phyloP scores from a whole-genome alignment of 805 yeast genomes.

The Scheffersomyces amazonensis region DNA sequence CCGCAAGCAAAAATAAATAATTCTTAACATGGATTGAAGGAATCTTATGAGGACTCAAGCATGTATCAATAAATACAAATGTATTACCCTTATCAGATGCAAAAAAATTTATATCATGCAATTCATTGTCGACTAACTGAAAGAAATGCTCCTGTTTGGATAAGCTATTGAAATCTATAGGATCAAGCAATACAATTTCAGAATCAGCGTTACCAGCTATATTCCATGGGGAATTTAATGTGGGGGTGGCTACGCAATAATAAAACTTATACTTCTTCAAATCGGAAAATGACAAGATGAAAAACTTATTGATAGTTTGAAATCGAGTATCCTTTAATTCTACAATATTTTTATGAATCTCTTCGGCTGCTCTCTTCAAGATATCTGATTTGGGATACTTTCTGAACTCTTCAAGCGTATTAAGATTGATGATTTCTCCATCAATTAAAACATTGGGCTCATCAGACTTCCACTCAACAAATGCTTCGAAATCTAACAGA shows the following conservation, averaged over 20 bases:
- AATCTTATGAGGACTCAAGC: slow-evolving; percentile 17
- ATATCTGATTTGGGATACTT: slow-evolving; percentile 58
- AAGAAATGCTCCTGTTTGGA: slow-evolving; percentile 7
- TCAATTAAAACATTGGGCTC: slow-evolving; percentile 15
- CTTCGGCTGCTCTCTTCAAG: slow-evolving; percentile 39
- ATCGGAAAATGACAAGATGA: slow-evolving; percentile 71
- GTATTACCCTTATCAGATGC: slow-evolving; percentile 1
- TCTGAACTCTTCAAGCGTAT: slow-evolving; percentile 86
- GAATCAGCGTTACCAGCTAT: slow-evolving; percentile 4
- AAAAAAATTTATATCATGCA: not conserved
- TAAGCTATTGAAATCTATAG: not conserved
- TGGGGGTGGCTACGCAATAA: slow-evolving; percentile 89
- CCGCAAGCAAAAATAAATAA: slow-evolving; percentile 47
- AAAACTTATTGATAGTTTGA: slow-evolving; percentile 33
- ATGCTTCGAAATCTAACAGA: slow-evolving; percentile 33
- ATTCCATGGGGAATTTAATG: slow-evolving; percentile 53
- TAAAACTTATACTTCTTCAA: slow-evolving; percentile 82
- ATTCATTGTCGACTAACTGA: slow-evolving; percentile 9
- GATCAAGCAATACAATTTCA: not conserved
- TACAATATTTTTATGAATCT: slow-evolving; percentile 17
- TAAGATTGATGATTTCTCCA: slow-evolving; percentile 55
- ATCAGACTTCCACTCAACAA: slow-evolving; percentile 11
- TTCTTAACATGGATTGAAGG: slow-evolving; percentile 61
- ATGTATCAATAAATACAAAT: slow-evolving; percentile 32
- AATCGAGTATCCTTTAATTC: slow-evolving; percentile 27